A percentile compares a stretch with the other conserved stretches of the same genome.
phyloP scores from a whole-genome alignment of 164 flowering plant genomes.

The Umbellularia californica region DNA sequence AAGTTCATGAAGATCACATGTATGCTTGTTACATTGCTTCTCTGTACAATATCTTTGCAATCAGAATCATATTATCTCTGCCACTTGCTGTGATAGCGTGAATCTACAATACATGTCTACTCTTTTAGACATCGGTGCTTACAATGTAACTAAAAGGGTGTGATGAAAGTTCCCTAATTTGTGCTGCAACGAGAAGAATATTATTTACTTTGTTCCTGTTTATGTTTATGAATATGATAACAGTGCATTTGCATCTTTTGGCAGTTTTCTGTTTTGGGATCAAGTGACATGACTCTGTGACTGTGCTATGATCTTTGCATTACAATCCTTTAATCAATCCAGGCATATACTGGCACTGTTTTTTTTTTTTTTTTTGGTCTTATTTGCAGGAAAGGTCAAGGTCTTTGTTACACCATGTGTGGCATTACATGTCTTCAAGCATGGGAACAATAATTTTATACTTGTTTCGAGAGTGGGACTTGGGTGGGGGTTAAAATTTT shows the following conservation, averaged over 20 bases:
- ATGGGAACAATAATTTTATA: background rate
- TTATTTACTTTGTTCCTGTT: background rate
- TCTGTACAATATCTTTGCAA: background rate
- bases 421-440: background rate
- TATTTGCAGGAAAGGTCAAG: background rate
- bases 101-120: background rate
- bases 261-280: background rate
- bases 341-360: background rate
- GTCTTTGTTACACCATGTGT: background rate
- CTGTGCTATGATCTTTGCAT: background rate
- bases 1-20: background rate
- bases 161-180: background rate
- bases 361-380: background rate
- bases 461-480: background rate
- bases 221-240: background rate
- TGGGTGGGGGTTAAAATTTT: background rate
- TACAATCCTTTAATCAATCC: background rate
- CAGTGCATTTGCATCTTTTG: background rate
- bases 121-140: background rate
- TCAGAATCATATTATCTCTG: background rate
- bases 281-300: background rate
- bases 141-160: background rate
- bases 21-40: background rate
- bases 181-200: background rate
- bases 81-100: background rate